phyloP scores from a whole-genome alignment of 805 yeast genomes.

The Metschnikowia drakensbergensis region DNA sequence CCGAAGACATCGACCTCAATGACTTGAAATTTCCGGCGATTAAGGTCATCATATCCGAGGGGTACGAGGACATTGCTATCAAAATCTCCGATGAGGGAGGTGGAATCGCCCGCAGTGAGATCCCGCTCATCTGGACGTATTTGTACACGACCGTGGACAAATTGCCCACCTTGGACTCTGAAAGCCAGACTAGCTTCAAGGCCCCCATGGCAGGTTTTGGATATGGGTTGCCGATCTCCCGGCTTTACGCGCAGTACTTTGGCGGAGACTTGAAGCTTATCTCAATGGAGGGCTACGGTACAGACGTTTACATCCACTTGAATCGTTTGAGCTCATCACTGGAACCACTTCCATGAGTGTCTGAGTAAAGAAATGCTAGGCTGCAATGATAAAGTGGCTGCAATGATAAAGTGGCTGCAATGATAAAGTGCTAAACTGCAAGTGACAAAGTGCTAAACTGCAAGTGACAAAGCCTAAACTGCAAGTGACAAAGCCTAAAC shows the following conservation, averaged over 20 bases:
- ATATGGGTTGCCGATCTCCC: constrained; percentile 81
- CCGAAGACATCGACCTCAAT: constrained; percentile 44
- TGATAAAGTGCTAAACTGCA: neutral
- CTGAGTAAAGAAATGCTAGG: too few species aligned
- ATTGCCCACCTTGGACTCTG: constrained; percentile 62
- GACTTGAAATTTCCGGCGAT: constrained; percentile 78
- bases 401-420: too few species aligned
- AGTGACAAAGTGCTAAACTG: too few species aligned
- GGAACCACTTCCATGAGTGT: constrained; percentile 55
- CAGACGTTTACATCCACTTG: constrained; percentile 85
- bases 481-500: too few species aligned
- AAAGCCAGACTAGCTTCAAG: constrained; percentile 60
- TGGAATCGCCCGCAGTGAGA: constrained; percentile 80
- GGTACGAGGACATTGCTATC: constrained; percentile 85
- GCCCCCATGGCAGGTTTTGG: constrained; percentile 97
- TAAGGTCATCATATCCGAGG: constrained; percentile 82
- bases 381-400: neutral
- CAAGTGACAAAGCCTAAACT: too few species aligned
- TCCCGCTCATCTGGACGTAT: constrained; percentile 87
- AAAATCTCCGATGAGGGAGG: constrained; percentile 94
- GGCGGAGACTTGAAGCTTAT: constrained; percentile 87
- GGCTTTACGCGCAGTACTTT: constrained; percentile 83
- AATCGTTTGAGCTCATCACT: constrained; percentile 70
- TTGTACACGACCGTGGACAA: constrained; percentile 82
- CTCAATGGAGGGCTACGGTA: constrained; percentile 92